A percentile compares a stretch with the other conserved stretches of the same genome.
Conservation (phyloP, 345 rosid species). For the Passiflora organensis region DNA sequence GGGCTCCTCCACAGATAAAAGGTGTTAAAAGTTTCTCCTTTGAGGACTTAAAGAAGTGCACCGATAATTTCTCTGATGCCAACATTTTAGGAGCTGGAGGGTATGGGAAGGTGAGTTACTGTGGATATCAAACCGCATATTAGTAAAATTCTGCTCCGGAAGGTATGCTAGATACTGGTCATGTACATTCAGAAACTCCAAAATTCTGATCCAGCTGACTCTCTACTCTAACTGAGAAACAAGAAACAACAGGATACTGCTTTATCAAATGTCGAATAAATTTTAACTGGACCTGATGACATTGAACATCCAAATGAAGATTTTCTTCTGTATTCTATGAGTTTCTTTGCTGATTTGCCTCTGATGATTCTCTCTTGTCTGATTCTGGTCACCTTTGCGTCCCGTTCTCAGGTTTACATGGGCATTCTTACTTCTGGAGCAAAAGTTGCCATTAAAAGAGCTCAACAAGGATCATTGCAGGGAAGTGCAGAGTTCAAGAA, state of each 20-base stretch:
- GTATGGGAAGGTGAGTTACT: conserved; percentile 7
- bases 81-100: conserved; percentile 6
- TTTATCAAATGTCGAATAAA: no score
- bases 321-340: no score
- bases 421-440: conserved; percentile 54
- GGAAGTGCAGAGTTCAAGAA: conserved; percentile 81
- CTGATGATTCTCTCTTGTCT: no score
- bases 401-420: conserved; percentile 54
- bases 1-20: background rate
- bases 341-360: no score
- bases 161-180: no score
- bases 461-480: conserved; percentile 77
- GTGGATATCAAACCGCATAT: no score
- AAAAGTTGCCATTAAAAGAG: conserved; percentile 69
- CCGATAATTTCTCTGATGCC: conserved; percentile 4
- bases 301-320: background rate
- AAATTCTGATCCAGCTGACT: background rate
- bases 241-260: no score
- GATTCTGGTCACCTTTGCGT: background rate
- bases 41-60: conserved; percentile 7
- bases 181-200: no score
- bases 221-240: background rate
- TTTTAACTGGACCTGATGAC: no score
- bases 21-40: conserved; percentile 5
- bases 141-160: background rate